Percentiles rank a stretch among this genome's conserved stretches.
phyloP scores from a whole-genome alignment of 495 filamentous ascomycete genomes.

The Penicillium ucsense region DNA sequence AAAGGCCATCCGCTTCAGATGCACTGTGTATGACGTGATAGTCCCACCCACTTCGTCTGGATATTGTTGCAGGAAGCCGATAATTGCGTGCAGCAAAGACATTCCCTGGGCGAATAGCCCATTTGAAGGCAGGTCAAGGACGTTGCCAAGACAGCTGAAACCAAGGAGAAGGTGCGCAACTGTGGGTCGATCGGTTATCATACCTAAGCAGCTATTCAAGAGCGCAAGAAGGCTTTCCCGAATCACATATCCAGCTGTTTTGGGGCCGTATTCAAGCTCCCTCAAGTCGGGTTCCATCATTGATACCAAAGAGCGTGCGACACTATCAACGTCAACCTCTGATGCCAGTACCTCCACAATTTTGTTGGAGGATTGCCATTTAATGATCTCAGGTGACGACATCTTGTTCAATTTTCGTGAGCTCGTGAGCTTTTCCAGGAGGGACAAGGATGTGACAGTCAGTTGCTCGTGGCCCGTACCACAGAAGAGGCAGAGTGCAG shows the following conservation, averaged over 20 bases:
- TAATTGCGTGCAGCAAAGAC: constrained; percentile 76
- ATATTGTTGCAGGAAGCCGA: constrained; percentile 53
- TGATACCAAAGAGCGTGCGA: constrained; percentile 55
- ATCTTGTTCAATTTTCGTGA: constrained; percentile 63
- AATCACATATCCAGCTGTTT: constrained; percentile 59
- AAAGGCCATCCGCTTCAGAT: constrained; percentile 62
- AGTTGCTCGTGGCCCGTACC: constrained; percentile 68
- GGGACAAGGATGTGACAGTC: constrained; percentile 61
- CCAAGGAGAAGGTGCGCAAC: constrained; percentile 87
- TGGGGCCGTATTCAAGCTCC: constrained; percentile 54
- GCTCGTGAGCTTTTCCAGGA: constrained; percentile 76
- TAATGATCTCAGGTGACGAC: constrained; percentile 31
- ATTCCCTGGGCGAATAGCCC: constrained; percentile 54
- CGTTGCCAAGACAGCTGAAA: constrained; percentile 60
- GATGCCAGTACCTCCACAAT: constrained; percentile 69
- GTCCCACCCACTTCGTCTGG: constrained; percentile 51
- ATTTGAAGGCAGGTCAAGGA: constrained; percentile 51
- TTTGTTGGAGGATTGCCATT: constrained; percentile 57
- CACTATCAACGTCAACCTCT: constrained; percentile 56
- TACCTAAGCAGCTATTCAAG: constrained; percentile 64
- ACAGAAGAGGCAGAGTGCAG: constrained; percentile 73
- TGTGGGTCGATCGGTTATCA: constrained; percentile 60
- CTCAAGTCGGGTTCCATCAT: constrained; percentile 50
- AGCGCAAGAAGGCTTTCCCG: constrained; percentile 74
- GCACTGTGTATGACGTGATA: constrained; percentile 60